Percentiles rank a stretch among this genome's conserved stretches.
phyloP scores from a whole-genome alignment of 257 asterid genomes.

The Leptodermis oblonga region DNA sequence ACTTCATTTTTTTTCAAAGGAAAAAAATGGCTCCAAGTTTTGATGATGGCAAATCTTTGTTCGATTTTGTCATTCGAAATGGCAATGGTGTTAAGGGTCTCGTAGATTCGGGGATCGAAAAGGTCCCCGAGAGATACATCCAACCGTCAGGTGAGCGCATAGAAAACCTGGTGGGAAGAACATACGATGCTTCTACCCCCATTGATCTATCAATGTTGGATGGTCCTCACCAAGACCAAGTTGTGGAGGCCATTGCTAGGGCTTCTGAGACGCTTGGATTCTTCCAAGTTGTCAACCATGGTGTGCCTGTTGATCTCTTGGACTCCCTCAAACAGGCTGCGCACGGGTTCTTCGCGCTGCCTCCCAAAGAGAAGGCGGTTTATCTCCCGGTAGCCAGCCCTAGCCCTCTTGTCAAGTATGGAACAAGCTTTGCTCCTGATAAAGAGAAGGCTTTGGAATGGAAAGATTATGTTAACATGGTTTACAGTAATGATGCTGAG shows the following conservation, averaged over 20 bases:
- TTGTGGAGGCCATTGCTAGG: slow-evolving; percentile 23
- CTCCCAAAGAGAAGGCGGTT: slow-evolving; percentile 25
- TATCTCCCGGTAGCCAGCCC: slow-evolving; percentile 32
- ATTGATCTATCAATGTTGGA: slow-evolving; percentile 32
- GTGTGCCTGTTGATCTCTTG: slow-evolving; percentile 26
- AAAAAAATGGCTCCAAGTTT: slow-evolving; percentile 23
- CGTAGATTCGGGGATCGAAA: slow-evolving; percentile 27
- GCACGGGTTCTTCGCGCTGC: slow-evolving; percentile 22
- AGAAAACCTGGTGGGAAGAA: neutral
- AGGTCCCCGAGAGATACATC: slow-evolving; percentile 23
- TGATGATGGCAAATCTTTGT: slow-evolving; percentile 17
- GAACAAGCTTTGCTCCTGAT: slow-evolving; percentile 35
- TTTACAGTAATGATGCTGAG: slow-evolving; percentile 37
- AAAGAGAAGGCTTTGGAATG: slow-evolving; percentile 40
- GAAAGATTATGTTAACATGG: slow-evolving; percentile 39
- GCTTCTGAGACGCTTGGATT: slow-evolving; percentile 37
- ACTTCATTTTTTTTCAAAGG: neutral
- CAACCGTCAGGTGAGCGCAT: slow-evolving; percentile 31
- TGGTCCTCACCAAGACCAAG: slow-evolving; percentile 29
- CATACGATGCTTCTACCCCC: slow-evolving; percentile 3
- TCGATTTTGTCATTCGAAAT: slow-evolving; percentile 27
- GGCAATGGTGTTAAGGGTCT: slow-evolving; percentile 39
- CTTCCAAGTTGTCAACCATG: slow-evolving; percentile 38
- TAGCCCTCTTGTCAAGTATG: slow-evolving; percentile 32
- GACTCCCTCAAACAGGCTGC: slow-evolving; percentile 26